Evolutionary conservation across 768 basidiomycete genomes (phyloP).

Genomic region (Hortiboletus flavorubellus): DNA sequence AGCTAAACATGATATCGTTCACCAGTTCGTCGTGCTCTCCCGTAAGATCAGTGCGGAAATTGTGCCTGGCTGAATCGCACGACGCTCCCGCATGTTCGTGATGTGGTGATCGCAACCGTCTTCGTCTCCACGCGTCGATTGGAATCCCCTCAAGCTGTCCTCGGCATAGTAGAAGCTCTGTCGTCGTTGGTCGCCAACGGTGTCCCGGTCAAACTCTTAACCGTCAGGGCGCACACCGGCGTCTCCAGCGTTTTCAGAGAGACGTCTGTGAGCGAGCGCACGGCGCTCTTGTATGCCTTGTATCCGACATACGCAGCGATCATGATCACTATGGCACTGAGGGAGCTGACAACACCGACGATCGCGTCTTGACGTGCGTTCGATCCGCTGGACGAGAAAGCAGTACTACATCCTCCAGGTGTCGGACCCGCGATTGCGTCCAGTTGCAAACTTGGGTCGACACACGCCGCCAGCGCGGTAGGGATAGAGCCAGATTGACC

Average conservation of each 20-base stretch:
- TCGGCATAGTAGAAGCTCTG: conserved; percentile 86
- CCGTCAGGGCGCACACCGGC: conserved; percentile 55
- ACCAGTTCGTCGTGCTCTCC: conserved; percentile 89
- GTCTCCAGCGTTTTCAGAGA: conserved; percentile 49
- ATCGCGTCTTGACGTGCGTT: conserved; percentile 72
- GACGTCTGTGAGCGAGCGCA: conserved; percentile 66
- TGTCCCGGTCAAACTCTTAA: conserved; percentile 76
- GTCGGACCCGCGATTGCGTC: conserved; percentile 42
- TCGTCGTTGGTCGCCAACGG: conserved; percentile 66
- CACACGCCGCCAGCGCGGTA: conserved; percentile 56
- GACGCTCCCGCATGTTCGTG: conserved; percentile 50
- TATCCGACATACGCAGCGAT: conserved; percentile 71
- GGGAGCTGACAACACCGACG: conserved; percentile 83
- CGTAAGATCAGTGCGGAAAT: conserved; percentile 76
- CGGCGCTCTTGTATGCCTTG: conserved; percentile 64
- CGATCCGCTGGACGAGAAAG: conserved; percentile 27
- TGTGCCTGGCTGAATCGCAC: conserved; percentile 53
- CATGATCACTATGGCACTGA: conserved; percentile 74
- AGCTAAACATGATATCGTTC: conserved; percentile 15
- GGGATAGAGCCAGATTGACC: conserved; percentile 44
- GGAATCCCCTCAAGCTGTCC: conserved; percentile 68
- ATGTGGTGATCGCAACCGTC: conserved; percentile 35
- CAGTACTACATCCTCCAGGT: conserved; percentile 19
- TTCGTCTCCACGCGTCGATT: conserved; percentile 37
- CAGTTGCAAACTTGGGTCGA: conserved; percentile 67